Conservation (phyloP, 208 protist species). For the Crithidia expoeki region DNA sequence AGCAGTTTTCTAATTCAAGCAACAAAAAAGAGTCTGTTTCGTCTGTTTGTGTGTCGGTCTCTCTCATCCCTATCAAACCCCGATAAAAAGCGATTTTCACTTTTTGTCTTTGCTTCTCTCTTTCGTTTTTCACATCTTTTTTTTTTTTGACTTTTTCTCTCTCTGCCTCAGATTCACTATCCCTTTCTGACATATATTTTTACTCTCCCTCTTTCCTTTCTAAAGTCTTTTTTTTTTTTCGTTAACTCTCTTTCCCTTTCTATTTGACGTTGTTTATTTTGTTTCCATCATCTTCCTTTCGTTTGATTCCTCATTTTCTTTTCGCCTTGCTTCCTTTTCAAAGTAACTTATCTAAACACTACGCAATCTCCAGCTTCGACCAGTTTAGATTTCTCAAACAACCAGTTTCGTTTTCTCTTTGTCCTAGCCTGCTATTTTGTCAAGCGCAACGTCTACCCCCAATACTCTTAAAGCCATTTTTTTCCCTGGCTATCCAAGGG, state of each 20-base stretch:
- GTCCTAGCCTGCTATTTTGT: slow-evolving; percentile 8
- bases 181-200: slow-evolving; percentile 1
- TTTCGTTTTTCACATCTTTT: slow-evolving; percentile 5
- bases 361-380: slow-evolving; percentile 4
- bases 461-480: slow-evolving; percentile 1
- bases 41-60: slow-evolving; percentile 9
- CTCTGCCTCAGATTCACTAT: slow-evolving; percentile 7
- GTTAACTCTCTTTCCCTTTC: not conserved
- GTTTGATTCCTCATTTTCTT: slow-evolving; percentile 23
- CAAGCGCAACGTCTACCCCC: slow-evolving; percentile 3
- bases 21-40: not conserved
- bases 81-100: slow-evolving; percentile 14
- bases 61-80: slow-evolving; percentile 12
- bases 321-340: slow-evolving; percentile 6
- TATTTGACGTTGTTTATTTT: slow-evolving; percentile 1
- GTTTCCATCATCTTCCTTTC: not conserved
- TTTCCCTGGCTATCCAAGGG: not conserved
- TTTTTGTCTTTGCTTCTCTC: not conserved
- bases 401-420: not conserved
- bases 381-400: not conserved
- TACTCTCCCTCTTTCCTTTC: not conserved
- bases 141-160: slow-evolving; percentile 4
- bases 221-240: slow-evolving; percentile 4
- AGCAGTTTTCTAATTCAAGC: not conserved
- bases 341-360: not conserved